Evolutionary conservation across 192 early-diverging fungal genomes (phyloP), one percentile per base, ranked within the genome.

Genomic region (Phycomyces nitens): DNA sequence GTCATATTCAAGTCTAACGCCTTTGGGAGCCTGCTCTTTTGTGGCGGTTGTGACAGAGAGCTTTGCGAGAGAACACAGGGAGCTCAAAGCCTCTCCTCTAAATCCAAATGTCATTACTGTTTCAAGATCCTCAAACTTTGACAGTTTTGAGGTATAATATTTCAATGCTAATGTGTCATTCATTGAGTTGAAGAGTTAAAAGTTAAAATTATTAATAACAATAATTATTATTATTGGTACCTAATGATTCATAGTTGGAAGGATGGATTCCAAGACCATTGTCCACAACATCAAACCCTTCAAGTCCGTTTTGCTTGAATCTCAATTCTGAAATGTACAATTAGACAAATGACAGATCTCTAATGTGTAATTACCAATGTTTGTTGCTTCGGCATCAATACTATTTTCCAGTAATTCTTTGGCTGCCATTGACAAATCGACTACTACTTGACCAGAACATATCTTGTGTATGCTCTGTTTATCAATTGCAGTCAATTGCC

Each of bases 381-480:
- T 56, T 0, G 92, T 92, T 3, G 97, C 86, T 0, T 84, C 78
- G 0, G 97, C 93, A 66, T 99, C 97, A 5, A 98, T 67, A 47
- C 87, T 85, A 74, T 99, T 99, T 65, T 99, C 97, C 27, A 99
- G 70, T 7, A 99, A 80, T 70, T 99, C 97, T 79, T 99, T 98
- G 15, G 90, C 87, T 11, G 92, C 84, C 0, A 85, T 91, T 10
- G 86, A 76, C 41, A 96, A 83, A 68, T 95, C 92, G 12, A 90
- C 70, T 23, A 98, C 84, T 23, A 94, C 94, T 53, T 98, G 94
- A 8, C 92, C 91, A 1, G 93, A 91, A 61, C 93, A 96, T 58
- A 98, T 90, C 64, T 82, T 76, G 65, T 88, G 88, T 55, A 92
- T 81, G 0, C 86, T 84, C 51, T 80, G 73, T 43, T 63, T 60